Conservation (phyloP, 208 protist species). For the Wallacemonas rigidus region DNA sequence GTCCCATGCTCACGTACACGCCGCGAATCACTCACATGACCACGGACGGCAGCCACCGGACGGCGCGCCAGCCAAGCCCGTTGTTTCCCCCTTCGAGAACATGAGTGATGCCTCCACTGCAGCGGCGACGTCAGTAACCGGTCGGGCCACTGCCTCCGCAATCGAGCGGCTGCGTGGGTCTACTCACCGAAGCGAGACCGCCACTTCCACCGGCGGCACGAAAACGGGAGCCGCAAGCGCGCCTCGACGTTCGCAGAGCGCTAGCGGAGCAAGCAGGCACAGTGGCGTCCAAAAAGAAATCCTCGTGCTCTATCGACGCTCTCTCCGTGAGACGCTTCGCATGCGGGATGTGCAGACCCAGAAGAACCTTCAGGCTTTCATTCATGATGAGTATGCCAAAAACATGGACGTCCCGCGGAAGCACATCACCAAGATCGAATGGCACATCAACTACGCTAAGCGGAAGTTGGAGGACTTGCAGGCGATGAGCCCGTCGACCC, state of each 20-base stretch:
- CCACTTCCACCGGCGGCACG: neutral
- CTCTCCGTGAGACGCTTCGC: constrained; percentile 57
- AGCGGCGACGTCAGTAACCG: neutral
- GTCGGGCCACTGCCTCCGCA: neutral
- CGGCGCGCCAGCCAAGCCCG: neutral
- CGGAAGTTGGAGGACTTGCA: constrained; percentile 87
- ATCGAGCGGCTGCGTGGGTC: neutral
- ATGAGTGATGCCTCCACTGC: constrained; percentile 9
- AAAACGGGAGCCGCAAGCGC: no score
- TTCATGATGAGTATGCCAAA: constrained; percentile 75
- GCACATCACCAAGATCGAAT: constrained; percentile 81
- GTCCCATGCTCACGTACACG: no score
- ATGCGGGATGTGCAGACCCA: constrained; percentile 68
- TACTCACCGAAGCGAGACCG: neutral
- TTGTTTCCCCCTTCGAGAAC: constrained; percentile 4
- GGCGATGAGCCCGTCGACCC: constrained; percentile 52
- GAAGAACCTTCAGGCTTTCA: constrained; percentile 46
- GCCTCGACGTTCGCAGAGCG: no score
- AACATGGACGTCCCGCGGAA: constrained; percentile 59
- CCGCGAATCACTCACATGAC: no score
- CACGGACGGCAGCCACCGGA: neutral
- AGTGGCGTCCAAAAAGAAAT: constrained; percentile 86
- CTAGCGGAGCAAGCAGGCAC: constrained; percentile 21
- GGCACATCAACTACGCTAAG: constrained; percentile 76
- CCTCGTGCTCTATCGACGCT: constrained; percentile 62